Percentiles rank a stretch among this genome's conserved stretches.
These are phyloP conservation scores for Plasmopara viticola DNA, from an alignment of 352 stramenopile genomes.

Conservation along the genomic window DNA sequence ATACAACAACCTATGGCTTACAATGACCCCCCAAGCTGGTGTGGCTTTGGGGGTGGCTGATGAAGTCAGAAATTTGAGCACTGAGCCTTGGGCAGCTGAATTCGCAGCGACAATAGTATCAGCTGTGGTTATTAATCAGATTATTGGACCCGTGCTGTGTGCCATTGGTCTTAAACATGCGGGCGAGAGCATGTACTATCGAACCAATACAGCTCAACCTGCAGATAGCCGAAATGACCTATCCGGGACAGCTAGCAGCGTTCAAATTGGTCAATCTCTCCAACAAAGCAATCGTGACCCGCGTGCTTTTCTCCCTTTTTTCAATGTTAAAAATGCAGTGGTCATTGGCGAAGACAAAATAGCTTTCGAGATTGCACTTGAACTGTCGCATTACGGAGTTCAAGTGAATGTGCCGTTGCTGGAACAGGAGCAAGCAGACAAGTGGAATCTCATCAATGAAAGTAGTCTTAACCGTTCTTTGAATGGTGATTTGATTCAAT, in stretches of 20 bases:
- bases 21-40: constrained; percentile 65
- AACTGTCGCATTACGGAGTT: constrained; percentile 58
- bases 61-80: constrained; percentile 46
- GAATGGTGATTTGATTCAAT: constrained; percentile 60
- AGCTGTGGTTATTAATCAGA: constrained; percentile 67
- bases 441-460: constrained; percentile 56
- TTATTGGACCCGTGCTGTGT: constrained; percentile 60
- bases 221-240: constrained; percentile 6
- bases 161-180: constrained; percentile 43
- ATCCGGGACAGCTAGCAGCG: constrained; percentile 11
- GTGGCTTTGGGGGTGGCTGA: constrained; percentile 55
- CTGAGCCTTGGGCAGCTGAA: constrained; percentile 44
- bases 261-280: constrained; percentile 2
- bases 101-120: constrained; percentile 62
- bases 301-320: constrained; percentile 38
- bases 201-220: constrained; percentile 9
- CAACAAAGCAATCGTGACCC: constrained; percentile 35
- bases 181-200: constrained; percentile 41
- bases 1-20: constrained; percentile 76
- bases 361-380: constrained; percentile 55
- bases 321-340: constrained; percentile 43
- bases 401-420: constrained; percentile 55
- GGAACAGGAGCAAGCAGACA: constrained; percentile 45
- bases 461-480: constrained; percentile 40
- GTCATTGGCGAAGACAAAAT: constrained; percentile 59